Percentiles rank a stretch among this genome's conserved stretches.
Conservation (phyloP, 176 grass and related monocot genomes). For the Hsuehochloa calcarea region DNA sequence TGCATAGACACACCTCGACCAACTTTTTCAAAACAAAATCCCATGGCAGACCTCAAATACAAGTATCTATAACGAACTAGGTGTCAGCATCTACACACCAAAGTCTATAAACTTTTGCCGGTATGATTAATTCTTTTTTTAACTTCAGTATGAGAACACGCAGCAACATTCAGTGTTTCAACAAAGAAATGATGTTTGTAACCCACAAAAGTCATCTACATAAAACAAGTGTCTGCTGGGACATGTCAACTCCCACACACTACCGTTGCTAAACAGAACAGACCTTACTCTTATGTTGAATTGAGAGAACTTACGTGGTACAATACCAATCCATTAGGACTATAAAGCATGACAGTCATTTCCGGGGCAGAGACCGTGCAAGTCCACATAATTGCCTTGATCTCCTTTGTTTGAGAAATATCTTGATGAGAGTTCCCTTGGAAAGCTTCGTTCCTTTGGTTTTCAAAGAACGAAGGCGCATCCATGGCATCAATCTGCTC, state of each 20-base stretch:
- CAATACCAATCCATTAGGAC: conserved; percentile 61
- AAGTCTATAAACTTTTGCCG: background rate
- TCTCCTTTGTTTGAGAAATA: conserved; percentile 55
- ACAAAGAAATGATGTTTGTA: conserved; percentile 8
- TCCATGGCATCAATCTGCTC: conserved; percentile 86
- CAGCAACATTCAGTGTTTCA: background rate
- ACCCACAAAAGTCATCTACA: conserved; percentile 5
- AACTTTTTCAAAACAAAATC: background rate
- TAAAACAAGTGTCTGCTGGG: background rate
- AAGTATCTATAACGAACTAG: conserved; percentile 27
- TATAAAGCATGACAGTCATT: conserved; percentile 87
- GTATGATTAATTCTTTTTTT: background rate
- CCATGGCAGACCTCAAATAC: background rate
- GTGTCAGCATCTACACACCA: conserved; percentile 8
- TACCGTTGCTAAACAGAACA: background rate
- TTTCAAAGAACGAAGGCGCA: conserved; percentile 62
- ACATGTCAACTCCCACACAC: background rate
- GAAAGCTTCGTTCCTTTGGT: conserved; percentile 58
- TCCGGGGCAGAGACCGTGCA: conserved; percentile 89
- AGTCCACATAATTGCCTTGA: conserved; percentile 88
- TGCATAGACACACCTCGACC: background rate
- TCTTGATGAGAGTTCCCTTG: conserved; percentile 47
- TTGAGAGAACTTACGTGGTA: conserved; percentile 91
- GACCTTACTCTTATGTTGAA: conserved; percentile 16
- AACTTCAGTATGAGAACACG: background rate